These are phyloP conservation scores for Auricularia sp. DNA, from an alignment of 768 basidiomycete species.

Conservation along the genomic window DNA sequence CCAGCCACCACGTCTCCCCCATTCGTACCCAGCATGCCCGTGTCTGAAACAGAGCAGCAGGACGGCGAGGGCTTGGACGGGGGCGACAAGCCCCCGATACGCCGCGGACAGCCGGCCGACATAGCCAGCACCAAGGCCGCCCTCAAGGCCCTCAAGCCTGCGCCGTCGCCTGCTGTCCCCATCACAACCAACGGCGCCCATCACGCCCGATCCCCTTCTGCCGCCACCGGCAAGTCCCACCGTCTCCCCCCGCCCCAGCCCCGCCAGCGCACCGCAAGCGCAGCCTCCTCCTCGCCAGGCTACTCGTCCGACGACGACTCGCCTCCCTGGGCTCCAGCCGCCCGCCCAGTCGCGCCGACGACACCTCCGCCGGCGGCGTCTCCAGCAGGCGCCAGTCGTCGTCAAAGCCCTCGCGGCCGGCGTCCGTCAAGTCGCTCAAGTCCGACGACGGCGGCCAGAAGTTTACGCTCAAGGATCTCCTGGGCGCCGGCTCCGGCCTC, in stretches of 20 bases:
- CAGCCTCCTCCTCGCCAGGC: slow-evolving; percentile 2
- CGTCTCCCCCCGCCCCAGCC: background rate
- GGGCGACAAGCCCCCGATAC: slow-evolving; percentile 46
- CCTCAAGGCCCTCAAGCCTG: slow-evolving; percentile 7
- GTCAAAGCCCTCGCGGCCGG: slow-evolving; percentile 26
- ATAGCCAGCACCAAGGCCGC: background rate
- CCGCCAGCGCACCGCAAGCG: slow-evolving; percentile 1
- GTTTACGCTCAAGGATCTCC: slow-evolving; percentile 79
- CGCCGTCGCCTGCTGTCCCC: slow-evolving; percentile 29
- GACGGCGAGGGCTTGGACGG: slow-evolving; percentile 50
- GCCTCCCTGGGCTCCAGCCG: slow-evolving; percentile 14
- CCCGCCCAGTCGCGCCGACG: slow-evolving; percentile 8
- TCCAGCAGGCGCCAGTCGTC: slow-evolving; percentile 14
- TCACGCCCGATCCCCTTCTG: slow-evolving; percentile 18
- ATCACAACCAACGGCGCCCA: slow-evolving; percentile 39
- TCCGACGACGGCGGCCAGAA: slow-evolving; percentile 49
- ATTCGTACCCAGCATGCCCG: slow-evolving; percentile 22
- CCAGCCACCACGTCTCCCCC: slow-evolving; percentile 12
- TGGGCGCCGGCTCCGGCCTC: slow-evolving; percentile 66
- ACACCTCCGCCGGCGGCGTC: slow-evolving; percentile 1
- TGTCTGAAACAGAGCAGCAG: slow-evolving; percentile 41
- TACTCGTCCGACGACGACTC: slow-evolving; percentile 22
- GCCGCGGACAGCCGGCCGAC: background rate
- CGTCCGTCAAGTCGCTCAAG: slow-evolving; percentile 36
- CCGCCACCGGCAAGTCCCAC: background rate